A percentile compares a stretch with the other conserved stretches of the same genome.
Conservation (phyloP, 345 rosid genomes). For the Dipteronia sinensis region DNA sequence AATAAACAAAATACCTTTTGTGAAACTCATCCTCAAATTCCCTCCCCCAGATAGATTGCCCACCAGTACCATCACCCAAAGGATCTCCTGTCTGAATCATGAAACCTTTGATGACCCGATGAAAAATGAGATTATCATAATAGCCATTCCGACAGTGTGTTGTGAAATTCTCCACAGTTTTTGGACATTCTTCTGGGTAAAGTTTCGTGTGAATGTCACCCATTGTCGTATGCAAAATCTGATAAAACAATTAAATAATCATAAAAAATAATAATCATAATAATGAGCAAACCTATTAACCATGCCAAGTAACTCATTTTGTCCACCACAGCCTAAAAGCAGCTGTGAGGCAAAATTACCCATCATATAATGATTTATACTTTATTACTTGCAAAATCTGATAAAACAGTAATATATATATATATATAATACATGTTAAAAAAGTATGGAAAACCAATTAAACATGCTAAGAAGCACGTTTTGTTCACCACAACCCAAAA, state of each 20-base stretch:
- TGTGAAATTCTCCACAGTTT: slow-evolving; percentile 97
- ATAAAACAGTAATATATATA: slow-evolving; percentile 17
- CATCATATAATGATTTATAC: background rate
- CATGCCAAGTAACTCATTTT: background rate
- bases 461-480: background rate
- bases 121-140: slow-evolving; percentile 94
- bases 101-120: slow-evolving; percentile 94
- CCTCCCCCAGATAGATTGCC: slow-evolving; percentile 99
- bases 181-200: slow-evolving; percentile 99
- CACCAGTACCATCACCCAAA: slow-evolving; percentile 99
- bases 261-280: background rate
- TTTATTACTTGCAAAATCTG: slow-evolving; percentile 56
- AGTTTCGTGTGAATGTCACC: slow-evolving; percentile 90
- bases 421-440: no score
- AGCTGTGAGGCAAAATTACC: background rate
- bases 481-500: background rate
- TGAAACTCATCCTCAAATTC: slow-evolving; percentile 99
- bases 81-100: slow-evolving; percentile 99
- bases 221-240: slow-evolving; percentile 93
- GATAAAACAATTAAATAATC: slow-evolving; percentile 20
- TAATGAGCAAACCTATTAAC: background rate
- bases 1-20: slow-evolving; percentile 63
- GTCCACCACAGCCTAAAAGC: background rate
- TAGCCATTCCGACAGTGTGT: slow-evolving; percentile 95
- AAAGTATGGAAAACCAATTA: background rate